Percentiles rank a stretch among this genome's conserved stretches.
phyloP scores from a whole-genome alignment of 2,329 filamentous ascomycete species.

The Aureobasidium sp. region DNA sequence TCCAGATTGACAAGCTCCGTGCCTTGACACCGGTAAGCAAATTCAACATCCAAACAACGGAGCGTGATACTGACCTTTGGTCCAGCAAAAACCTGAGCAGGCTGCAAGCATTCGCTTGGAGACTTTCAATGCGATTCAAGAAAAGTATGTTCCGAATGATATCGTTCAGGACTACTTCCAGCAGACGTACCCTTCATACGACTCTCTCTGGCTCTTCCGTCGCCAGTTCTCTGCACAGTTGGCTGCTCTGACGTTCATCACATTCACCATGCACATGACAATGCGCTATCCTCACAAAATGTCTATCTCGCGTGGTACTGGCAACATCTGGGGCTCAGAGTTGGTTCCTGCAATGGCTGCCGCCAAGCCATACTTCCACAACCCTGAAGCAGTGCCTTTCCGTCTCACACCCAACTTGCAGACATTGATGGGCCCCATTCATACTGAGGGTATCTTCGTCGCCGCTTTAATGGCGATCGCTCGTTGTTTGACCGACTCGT shows the following conservation, averaged over 20 bases:
- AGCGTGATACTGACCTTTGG: constrained; percentile 1
- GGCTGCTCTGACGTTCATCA: constrained; percentile 94
- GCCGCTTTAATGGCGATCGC: constrained; percentile 94
- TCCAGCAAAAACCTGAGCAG: constrained; percentile 60
- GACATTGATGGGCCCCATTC: constrained; percentile 89
- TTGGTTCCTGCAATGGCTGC: constrained; percentile 83
- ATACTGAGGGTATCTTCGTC: constrained; percentile 94
- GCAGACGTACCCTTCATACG: constrained; percentile 75
- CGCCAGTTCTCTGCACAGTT: constrained; percentile 95
- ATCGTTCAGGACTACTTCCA: constrained; percentile 87
- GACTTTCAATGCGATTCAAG: constrained; percentile 89
- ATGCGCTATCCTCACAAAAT: constrained; percentile 94
- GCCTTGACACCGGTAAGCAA: constrained; percentile 43
- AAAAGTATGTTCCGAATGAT: constrained; percentile 81
- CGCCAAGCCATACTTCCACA: constrained; percentile 83
- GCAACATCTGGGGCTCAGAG: constrained; percentile 95
- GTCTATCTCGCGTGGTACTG: constrained; percentile 76
- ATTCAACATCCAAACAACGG: neutral
- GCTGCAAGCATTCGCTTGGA: constrained; percentile 53
- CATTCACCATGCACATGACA: constrained; percentile 95
- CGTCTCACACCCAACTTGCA: constrained; percentile 94
- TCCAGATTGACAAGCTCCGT: constrained; percentile 89
- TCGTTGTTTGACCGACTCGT: constrained; percentile 72
- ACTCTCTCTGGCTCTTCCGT: constrained; percentile 98
- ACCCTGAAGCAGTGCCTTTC: constrained; percentile 94